A percentile compares a stretch with the other conserved stretches of the same genome.
Conservation (phyloP, 352 stramenopile species). For the Sclerospora graminicola region DNA sequence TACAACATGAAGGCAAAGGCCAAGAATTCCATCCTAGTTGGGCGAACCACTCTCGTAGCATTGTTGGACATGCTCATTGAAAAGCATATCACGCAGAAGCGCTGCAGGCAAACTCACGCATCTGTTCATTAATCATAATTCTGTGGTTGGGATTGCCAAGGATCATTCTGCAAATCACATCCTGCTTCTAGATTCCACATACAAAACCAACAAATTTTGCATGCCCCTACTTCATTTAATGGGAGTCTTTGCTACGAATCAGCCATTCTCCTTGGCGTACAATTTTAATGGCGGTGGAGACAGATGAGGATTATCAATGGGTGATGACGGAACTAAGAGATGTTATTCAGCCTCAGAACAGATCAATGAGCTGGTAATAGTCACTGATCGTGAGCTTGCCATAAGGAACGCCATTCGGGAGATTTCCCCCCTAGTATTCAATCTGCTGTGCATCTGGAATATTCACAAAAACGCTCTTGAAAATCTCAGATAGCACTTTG, state of each 20-base stretch:
- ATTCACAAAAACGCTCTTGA: background rate
- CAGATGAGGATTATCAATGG: too few species aligned
- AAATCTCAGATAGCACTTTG: background rate
- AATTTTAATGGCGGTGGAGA: too few species aligned
- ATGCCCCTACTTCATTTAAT: too few species aligned
- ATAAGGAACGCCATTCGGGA: too few species aligned
- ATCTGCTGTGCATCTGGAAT: background rate
- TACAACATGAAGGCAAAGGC: background rate
- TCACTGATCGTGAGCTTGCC: too few species aligned
- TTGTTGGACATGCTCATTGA: background rate
- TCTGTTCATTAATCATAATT: background rate
- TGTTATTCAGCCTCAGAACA: background rate
- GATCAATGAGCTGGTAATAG: too few species aligned
- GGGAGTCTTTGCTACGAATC: too few species aligned
- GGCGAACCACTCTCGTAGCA: background rate
- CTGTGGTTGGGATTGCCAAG: too few species aligned
- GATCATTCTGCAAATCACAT: background rate
- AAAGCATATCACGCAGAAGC: background rate
- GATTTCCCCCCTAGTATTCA: background rate
- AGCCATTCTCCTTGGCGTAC: background rate
- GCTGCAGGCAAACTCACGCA: background rate
- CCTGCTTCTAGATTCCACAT: background rate
- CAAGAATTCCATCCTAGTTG: background rate
- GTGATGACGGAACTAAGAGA: too few species aligned
- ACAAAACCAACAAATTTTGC: too few species aligned